These are phyloP conservation scores for Aspergillus indologenus DNA, from an alignment of 495 filamentous ascomycete species.

Conservation along the genomic window DNA sequence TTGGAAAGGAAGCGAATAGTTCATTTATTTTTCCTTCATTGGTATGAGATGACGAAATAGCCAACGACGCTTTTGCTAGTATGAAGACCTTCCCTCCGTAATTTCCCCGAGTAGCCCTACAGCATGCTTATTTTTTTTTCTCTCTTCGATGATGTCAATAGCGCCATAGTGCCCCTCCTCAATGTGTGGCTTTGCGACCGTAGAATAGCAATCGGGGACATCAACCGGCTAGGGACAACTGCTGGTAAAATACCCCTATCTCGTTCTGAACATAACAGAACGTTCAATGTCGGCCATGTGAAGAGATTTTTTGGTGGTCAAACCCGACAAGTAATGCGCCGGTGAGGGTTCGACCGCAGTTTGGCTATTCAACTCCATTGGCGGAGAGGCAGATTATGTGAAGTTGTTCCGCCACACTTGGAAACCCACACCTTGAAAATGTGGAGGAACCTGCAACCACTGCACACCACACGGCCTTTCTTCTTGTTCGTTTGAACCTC, in stretches of 20 bases:
- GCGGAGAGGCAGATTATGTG: constrained; percentile 17
- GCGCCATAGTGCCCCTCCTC: not conserved
- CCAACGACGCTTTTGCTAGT: not conserved
- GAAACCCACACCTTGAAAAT: constrained; percentile 24
- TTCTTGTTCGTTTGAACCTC: not conserved
- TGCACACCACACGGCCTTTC: not conserved
- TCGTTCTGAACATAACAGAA: not conserved
- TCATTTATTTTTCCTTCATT: constrained; percentile 4
- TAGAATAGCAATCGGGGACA: not conserved
- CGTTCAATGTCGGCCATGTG: not conserved
- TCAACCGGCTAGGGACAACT: not conserved
- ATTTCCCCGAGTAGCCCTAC: not conserved
- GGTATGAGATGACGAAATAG: constrained; percentile 13
- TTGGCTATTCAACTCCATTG: constrained; percentile 6
- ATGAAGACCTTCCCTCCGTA: not conserved
- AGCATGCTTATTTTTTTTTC: too few species aligned
- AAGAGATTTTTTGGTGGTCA: not conserved
- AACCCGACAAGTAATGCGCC: not conserved
- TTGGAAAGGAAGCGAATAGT: constrained; percentile 1
- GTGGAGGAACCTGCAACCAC: constrained; percentile 21
- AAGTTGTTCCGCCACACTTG: constrained; percentile 22
- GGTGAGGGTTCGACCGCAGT: constrained; percentile 1
- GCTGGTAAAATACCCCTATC: not conserved
- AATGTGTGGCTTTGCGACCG: not conserved
- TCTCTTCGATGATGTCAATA: not conserved